Evolutionary conservation across 2,329 filamentous ascomycete species (phyloP).

Genomic region (Colletotrichum spaethianum): DNA sequence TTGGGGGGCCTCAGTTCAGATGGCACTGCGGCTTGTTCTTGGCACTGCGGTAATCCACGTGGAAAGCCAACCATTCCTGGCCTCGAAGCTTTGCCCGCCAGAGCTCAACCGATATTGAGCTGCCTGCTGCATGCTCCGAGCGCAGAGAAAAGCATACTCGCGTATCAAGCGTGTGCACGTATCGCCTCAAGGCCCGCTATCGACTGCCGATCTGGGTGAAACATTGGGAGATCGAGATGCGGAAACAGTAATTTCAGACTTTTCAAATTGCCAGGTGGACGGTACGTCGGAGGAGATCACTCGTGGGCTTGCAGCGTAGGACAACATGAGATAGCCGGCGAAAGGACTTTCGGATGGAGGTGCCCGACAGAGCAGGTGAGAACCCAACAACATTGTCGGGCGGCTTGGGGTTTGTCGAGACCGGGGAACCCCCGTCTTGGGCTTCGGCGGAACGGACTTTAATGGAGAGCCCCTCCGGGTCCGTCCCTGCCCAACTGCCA

Average conservation of each 20-base stretch:
- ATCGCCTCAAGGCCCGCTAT: slow-evolving; percentile 15
- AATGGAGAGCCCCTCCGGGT: slow-evolving; percentile 10
- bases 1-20: slow-evolving; percentile 34
- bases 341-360: slow-evolving; percentile 5
- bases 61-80: slow-evolving; percentile 13
- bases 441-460: slow-evolving; percentile 16
- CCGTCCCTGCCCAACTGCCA: slow-evolving; percentile 25
- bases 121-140: neutral
- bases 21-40: slow-evolving; percentile 26
- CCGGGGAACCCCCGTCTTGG: slow-evolving; percentile 38
- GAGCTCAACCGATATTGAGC: slow-evolving; percentile 1
- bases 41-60: slow-evolving; percentile 23
- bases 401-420: slow-evolving; percentile 3
- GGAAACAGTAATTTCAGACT: slow-evolving; percentile 5
- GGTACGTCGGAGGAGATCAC: slow-evolving; percentile 6
- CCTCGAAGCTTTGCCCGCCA: neutral
- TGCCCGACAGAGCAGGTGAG: slow-evolving; percentile 23
- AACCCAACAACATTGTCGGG: slow-evolving; percentile 18
- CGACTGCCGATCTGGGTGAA: slow-evolving; percentile 26
- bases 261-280: slow-evolving; percentile 10
- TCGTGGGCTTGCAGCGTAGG: slow-evolving; percentile 2
- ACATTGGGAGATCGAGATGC: slow-evolving; percentile 27
- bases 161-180: slow-evolving; percentile 18
- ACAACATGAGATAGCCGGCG: neutral
- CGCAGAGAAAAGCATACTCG: slow-evolving; percentile 6